Conservation (phyloP, 805 yeast species). For the Pichia scutulata region DNA sequence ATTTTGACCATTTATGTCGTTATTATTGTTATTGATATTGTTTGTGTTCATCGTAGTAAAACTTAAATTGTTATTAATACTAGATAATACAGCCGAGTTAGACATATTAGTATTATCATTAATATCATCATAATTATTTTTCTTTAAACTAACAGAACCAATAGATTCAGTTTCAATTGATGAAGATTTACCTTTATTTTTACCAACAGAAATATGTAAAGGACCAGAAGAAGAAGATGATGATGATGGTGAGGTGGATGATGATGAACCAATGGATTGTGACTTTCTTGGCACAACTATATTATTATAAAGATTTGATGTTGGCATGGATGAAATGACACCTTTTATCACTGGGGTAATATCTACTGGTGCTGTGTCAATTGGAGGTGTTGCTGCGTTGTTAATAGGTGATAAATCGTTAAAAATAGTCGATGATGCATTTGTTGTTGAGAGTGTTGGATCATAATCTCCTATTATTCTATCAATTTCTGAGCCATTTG, state of each 20-base stretch:
- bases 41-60: not conserved
- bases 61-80: no score
- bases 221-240: not conserved
- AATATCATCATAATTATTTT: not conserved
- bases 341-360: not conserved
- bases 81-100: not conserved
- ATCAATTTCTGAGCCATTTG: not conserved
- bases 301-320: not conserved
- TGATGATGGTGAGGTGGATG: not conserved
- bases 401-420: not conserved
- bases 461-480: not conserved
- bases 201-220: not conserved
- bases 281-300: not conserved
- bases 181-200: not conserved
- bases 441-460: not conserved
- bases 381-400: not conserved
- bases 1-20: not conserved
- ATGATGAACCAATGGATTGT: not conserved
- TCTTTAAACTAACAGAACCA: not conserved
- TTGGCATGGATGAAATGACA: not conserved
- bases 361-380: not conserved
- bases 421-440: not conserved
- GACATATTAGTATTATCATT: not conserved
- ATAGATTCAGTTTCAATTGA: not conserved
- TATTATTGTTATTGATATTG: not conserved